Evolutionary conservation across 495 filamentous ascomycete genomes (phyloP), one percentile per base, ranked within the genome.

Genomic region (Lophiotrema nucula): DNA sequence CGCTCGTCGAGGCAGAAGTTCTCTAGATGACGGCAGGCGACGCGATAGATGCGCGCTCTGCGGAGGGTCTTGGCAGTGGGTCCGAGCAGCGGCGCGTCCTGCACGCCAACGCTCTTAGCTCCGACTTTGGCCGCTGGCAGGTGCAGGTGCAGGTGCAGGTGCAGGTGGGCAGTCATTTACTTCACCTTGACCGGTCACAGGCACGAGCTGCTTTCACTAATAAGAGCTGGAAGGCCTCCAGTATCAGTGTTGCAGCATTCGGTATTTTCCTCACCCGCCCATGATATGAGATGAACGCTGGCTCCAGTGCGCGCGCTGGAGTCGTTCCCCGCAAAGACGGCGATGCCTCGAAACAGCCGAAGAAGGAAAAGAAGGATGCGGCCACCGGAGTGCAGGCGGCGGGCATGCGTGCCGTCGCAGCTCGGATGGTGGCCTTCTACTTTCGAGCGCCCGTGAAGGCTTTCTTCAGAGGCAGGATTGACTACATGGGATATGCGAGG

Each of bases 391-490:
- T 68, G 6, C 72, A 69, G 25, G 85, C 78, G 13, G 90, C 91
- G 10, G 81, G 88, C 27, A 85, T 88, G 39, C 85, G 91, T 48
- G 90, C 90, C 23, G 66, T 95, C 52, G 88, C 83, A 64, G 83
- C 89, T 3, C 88, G 91, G 64, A 70, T 86, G 44, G 77, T 95
- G 38, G 84, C 90, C 22, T 95, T 95, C 63, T 96, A 93, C 70
- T 96, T 95, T 64, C 77, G 91, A 55, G 88, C 89, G 1, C 91
- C 91, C 1, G 84, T 89, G 25, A 95, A 95, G 70, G 86, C 89
- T 2, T 96, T 96, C 70, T 92, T 96, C 70, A 81, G 88, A 48
- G 90, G 86, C 3, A 76, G 91, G 50, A 89, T 96, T 60, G 91
- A 96, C 78, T 96, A 63, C 23, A 38, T 85, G 80, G 84, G 81